phyloP scores from a whole-genome alignment of 75 land plant species.

The Chamaecyparis obtusa region DNA sequence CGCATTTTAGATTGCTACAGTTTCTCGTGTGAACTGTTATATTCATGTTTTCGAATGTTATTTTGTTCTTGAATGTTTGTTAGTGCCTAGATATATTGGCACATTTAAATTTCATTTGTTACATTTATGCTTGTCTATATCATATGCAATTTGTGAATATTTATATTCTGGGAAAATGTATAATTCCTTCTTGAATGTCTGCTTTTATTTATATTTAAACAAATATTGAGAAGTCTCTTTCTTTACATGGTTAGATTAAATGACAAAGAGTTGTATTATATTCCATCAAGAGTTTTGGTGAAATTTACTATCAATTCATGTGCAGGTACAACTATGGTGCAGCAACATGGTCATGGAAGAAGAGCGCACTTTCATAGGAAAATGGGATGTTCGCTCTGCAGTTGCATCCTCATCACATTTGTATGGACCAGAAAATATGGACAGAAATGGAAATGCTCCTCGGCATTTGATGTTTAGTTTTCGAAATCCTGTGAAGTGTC shows the following conservation, averaged over 20 bases:
- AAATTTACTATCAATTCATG: not conserved
- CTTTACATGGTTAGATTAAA: not conserved
- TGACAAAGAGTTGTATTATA: not conserved
- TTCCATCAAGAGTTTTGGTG: not conserved
- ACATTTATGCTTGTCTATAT: no score
- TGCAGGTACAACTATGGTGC: constrained; percentile 90
- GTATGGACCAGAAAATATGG: constrained; percentile 55
- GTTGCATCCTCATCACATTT: constrained; percentile 46
- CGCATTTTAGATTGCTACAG: not conserved
- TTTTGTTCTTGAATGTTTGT: no score
- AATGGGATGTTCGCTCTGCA: constrained; percentile 71
- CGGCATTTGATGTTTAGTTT: constrained; percentile 72
- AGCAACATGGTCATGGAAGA: constrained; percentile 72
- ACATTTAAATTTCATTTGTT: no score
- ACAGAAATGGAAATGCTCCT: constrained; percentile 26
- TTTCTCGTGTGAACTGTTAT: not conserved
- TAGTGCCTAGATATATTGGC: no score
- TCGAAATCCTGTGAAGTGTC: constrained; percentile 60
- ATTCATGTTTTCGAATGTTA: not conserved
- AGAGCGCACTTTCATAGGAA: constrained; percentile 75
- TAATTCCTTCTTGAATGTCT: no score
- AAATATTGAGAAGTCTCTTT: not conserved
- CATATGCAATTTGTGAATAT: no score
- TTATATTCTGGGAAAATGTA: no score
- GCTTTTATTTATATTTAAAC: no score